Percentiles rank a stretch among this genome's conserved stretches.
phyloP scores from a whole-genome alignment of 2,329 filamentous ascomycete species.

The Hortaea werneckii region DNA sequence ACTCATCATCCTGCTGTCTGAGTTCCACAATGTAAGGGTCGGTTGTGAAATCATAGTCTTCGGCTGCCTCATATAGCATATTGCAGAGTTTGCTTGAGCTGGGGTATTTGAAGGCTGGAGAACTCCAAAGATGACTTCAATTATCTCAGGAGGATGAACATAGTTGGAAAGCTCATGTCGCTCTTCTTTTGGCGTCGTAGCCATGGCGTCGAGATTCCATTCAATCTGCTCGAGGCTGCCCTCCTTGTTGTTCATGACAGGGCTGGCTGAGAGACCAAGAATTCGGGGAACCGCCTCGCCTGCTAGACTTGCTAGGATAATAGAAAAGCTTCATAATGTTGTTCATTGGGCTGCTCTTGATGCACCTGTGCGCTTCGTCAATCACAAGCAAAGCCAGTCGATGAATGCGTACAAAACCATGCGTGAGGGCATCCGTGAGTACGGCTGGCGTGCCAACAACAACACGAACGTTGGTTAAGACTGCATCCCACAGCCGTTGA shows the following conservation, averaged over 20 bases:
- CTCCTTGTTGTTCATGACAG: slow-evolving; percentile 51
- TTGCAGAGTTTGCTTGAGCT: slow-evolving; percentile 10
- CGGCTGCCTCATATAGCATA: slow-evolving; percentile 5
- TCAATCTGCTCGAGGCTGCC: slow-evolving; percentile 53
- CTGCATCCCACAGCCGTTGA: slow-evolving; percentile 54
- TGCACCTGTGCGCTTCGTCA: slow-evolving; percentile 67
- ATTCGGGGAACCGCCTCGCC: slow-evolving; percentile 50
- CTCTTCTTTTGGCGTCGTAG: slow-evolving; percentile 57
- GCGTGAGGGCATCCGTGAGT: slow-evolving; percentile 60
- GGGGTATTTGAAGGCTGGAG: background rate
- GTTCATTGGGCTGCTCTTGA: slow-evolving; percentile 52
- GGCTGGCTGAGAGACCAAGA: slow-evolving; percentile 72
- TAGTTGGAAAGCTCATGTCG: slow-evolving; percentile 58
- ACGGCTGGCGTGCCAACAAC: slow-evolving; percentile 71
- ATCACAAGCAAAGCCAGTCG: slow-evolving; percentile 62
- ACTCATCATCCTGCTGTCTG: slow-evolving; percentile 16
- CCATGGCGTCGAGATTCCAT: slow-evolving; percentile 56
- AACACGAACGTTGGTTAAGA: slow-evolving; percentile 56
- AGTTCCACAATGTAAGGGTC: slow-evolving; percentile 34
- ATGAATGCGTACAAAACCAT: slow-evolving; percentile 60
- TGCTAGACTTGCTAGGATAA: slow-evolving; percentile 31
- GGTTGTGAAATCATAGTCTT: slow-evolving; percentile 22
- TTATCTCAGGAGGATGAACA: slow-evolving; percentile 56
- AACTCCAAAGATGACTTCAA: slow-evolving; percentile 25
- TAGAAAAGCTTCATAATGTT: slow-evolving; percentile 68